Evolutionary conservation across 2,329 filamentous ascomycete genomes (phyloP).

Genomic region (Xylaria sp.): DNA sequence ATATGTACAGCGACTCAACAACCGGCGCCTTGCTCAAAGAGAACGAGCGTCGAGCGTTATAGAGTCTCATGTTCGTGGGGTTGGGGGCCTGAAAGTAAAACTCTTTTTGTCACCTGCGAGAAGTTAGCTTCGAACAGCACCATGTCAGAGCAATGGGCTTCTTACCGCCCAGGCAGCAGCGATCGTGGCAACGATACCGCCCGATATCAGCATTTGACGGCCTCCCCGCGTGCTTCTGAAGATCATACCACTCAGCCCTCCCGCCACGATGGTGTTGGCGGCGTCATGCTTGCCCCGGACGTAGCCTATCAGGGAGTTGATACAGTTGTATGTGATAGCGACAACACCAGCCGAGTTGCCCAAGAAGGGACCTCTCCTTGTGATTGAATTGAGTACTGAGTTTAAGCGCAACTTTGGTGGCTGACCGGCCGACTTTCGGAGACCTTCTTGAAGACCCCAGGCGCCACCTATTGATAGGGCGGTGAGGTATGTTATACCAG

Average conservation of each 20-base stretch:
- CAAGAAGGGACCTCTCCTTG: slow-evolving; percentile 90
- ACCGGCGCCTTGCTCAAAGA: slow-evolving; percentile 11
- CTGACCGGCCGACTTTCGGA: slow-evolving; percentile 79
- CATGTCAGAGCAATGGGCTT: neutral
- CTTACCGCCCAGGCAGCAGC: slow-evolving; percentile 90
- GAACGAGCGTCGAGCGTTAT: slow-evolving; percentile 24
- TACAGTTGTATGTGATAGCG: slow-evolving; percentile 94
- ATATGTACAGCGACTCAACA: slow-evolving; percentile 30
- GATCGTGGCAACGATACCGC: slow-evolving; percentile 85
- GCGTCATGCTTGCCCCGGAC: slow-evolving; percentile 87
- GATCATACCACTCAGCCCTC: slow-evolving; percentile 87
- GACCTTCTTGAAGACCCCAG: slow-evolving; percentile 92
- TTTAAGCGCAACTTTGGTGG: slow-evolving; percentile 94
- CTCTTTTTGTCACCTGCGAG: slow-evolving; percentile 46
- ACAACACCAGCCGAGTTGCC: slow-evolving; percentile 97
- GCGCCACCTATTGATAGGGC: slow-evolving; percentile 86
- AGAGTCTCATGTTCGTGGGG: slow-evolving; percentile 42
- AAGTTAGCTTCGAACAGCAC: slow-evolving; percentile 51
- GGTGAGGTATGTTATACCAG: slow-evolving; percentile 92
- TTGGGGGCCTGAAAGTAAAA: slow-evolving; percentile 38
- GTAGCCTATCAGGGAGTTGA: slow-evolving; percentile 86
- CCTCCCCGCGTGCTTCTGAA: slow-evolving; percentile 96
- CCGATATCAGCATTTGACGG: slow-evolving; percentile 93
- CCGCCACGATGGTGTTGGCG: slow-evolving; percentile 86
- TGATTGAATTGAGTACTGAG: slow-evolving; percentile 93